These are phyloP conservation scores for Plasmodium gonderi DNA, from an alignment of 169 alveolate species.

Conservation along the genomic window DNA sequence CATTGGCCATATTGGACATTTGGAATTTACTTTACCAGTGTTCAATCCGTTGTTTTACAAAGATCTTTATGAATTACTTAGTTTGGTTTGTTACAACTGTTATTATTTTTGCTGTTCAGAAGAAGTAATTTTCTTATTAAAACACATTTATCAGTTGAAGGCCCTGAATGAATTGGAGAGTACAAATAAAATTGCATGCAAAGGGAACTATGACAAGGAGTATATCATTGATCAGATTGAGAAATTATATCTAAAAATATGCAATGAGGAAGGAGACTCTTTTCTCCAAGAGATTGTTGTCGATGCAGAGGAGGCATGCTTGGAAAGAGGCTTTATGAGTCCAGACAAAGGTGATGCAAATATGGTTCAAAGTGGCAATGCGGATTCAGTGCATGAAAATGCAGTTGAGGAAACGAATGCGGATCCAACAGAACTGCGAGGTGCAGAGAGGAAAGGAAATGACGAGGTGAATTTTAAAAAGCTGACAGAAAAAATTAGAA, in stretches of 20 bases:
- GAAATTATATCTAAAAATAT: constrained; percentile 34
- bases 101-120: constrained; percentile 77
- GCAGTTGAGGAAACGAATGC: background rate
- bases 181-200: constrained; percentile 52
- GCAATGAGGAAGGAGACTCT: constrained; percentile 39
- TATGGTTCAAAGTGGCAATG: too few relatives aligned
- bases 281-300: constrained; percentile 24
- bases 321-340: background rate
- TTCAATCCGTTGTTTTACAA: constrained; percentile 95
- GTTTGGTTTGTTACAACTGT: constrained; percentile 87
- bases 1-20: constrained; percentile 97
- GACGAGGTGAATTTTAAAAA: background rate
- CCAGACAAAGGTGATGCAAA: background rate
- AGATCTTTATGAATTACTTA: constrained; percentile 90
- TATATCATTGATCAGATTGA: constrained; percentile 55
- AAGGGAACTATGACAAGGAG: constrained; percentile 61
- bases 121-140: constrained; percentile 74
- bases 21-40: constrained; percentile 92
- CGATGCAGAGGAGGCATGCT: background rate
- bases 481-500: constrained; percentile 32
- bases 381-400: too few relatives aligned
- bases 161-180: constrained; percentile 76
- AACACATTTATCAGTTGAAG: constrained; percentile 75
- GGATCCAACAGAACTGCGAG: too few relatives aligned
- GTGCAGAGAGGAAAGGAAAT: background rate